These are phyloP conservation scores for Ampelomyces quisqualis DNA, from an alignment of 2,329 filamentous ascomycete species.

Conservation along the genomic window DNA sequence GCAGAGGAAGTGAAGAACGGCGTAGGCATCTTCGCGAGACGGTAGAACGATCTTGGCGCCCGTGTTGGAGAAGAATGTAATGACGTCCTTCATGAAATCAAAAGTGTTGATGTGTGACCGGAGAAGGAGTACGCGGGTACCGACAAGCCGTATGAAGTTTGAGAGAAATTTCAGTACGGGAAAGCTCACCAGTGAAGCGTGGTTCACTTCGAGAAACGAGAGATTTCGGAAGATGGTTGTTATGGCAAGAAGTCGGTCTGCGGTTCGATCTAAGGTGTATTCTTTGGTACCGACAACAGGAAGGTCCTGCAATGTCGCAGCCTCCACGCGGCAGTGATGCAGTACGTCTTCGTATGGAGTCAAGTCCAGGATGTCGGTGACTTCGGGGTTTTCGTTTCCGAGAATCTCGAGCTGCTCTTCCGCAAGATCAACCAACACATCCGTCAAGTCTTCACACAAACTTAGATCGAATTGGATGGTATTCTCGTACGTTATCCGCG, in stretches of 20 bases:
- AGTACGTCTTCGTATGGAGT: constrained; percentile 85
- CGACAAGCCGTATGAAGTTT: constrained; percentile 79
- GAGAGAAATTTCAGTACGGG: constrained; percentile 80
- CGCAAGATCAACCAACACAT: constrained; percentile 84
- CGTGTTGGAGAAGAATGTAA: constrained; percentile 87
- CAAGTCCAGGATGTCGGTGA: constrained; percentile 82
- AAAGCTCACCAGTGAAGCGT: constrained; percentile 70
- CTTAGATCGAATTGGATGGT: constrained; percentile 36
- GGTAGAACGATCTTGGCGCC: constrained; percentile 78
- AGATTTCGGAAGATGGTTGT: constrained; percentile 91
- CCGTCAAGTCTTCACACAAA: constrained; percentile 73
- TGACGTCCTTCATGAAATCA: constrained; percentile 95
- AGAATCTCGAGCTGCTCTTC: constrained; percentile 84
- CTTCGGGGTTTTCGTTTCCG: constrained; percentile 79
- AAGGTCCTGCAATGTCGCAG: constrained; percentile 69
- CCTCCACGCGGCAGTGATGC: constrained; percentile 74
- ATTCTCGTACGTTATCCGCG: constrained; percentile 61
- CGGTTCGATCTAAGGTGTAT: constrained; percentile 82
- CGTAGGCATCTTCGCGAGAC: constrained; percentile 81
- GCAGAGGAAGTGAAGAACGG: constrained; percentile 83
- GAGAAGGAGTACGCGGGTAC: constrained; percentile 83
- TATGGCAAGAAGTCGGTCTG: constrained; percentile 84
- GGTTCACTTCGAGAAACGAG: constrained; percentile 81
- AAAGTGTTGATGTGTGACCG: constrained; percentile 80
- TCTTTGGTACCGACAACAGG: constrained; percentile 72